Conservation (phyloP, 1,284 basidiomycete genomes). For the Polyporus tsugae region DNA sequence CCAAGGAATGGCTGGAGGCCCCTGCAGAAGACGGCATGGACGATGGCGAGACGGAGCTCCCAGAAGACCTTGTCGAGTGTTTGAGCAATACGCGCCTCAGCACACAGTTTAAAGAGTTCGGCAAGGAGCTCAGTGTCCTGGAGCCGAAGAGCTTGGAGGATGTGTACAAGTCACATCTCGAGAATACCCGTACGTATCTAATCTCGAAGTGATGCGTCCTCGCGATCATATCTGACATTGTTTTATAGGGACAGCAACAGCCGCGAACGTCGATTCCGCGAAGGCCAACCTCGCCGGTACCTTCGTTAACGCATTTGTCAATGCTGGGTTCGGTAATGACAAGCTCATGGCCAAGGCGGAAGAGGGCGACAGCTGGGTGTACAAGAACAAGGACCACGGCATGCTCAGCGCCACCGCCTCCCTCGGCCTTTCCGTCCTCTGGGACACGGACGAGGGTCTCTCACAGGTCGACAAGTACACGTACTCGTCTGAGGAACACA, state of each 20-base stretch:
- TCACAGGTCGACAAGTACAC: constrained; percentile 98
- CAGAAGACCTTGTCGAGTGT: constrained; percentile 86
- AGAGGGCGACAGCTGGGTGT: constrained; percentile 98
- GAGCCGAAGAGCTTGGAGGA: constrained; percentile 96
- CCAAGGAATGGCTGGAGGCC: constrained; percentile 82
- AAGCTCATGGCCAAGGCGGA: constrained; percentile 97
- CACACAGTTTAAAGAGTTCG: constrained; percentile 88
- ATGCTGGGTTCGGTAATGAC: constrained; percentile 99
- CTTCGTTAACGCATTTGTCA: constrained; percentile 99
- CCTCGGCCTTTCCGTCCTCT: constrained; percentile 91
- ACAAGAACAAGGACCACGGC: constrained; percentile 99
- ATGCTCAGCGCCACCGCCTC: constrained; percentile 98
- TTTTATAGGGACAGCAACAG: constrained; percentile 61
- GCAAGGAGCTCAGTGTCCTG: constrained; percentile 92
- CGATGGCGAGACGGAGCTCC: constrained; percentile 71
- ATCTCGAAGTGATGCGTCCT: neutral
- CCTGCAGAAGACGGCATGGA: constrained; percentile 68
- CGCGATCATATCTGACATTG: neutral
- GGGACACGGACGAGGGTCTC: constrained; percentile 96
- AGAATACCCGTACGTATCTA: constrained; percentile 75
- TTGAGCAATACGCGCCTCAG: constrained; percentile 89
- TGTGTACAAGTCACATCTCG: constrained; percentile 97
- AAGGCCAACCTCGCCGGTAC: constrained; percentile 95
- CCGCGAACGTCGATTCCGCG: constrained; percentile 90
- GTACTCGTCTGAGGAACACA: constrained; percentile 95